phyloP scores from a whole-genome alignment of 352 stramenopile genomes.

The Blastocystis sp. region DNA sequence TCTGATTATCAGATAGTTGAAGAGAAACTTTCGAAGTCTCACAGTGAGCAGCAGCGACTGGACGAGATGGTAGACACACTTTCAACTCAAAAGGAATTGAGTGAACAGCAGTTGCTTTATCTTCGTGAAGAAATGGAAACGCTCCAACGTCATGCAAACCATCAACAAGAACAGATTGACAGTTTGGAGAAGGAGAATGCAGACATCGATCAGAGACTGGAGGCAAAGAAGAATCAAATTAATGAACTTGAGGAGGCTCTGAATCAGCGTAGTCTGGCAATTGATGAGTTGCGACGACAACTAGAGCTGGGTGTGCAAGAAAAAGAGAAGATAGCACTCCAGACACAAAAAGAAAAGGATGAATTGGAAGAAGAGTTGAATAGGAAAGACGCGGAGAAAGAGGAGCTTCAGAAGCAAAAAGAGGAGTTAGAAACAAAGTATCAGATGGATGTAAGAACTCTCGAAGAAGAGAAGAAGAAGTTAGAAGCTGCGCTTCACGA shows the following conservation, averaged over 20 bases:
- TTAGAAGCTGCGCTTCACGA: not conserved
- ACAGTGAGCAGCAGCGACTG: not conserved
- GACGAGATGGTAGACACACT: not conserved
- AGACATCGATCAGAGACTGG: not conserved
- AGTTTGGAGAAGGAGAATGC: not conserved
- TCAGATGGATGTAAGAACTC: not conserved
- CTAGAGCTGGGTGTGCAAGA: not conserved
- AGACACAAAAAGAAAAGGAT: not conserved
- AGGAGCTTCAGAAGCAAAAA: not conserved
- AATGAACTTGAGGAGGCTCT: not conserved
- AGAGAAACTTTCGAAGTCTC: not conserved
- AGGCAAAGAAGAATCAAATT: not conserved
- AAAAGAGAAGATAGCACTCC: not conserved
- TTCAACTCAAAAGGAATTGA: not conserved
- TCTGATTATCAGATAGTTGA: not conserved
- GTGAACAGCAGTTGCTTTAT: not conserved
- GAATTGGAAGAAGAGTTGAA: not conserved
- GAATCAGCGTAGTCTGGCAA: not conserved
- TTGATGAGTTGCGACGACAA: not conserved
- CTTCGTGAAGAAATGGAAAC: not conserved
- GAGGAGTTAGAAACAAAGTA: not conserved
- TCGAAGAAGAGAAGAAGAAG: not conserved
- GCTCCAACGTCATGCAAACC: not conserved
- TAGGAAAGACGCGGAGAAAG: not conserved
- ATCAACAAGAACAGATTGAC: not conserved